A percentile compares a stretch with the other conserved stretches of the same genome.
Conservation (phyloP, 805 yeast species). For the Ogataea salicorniae region DNA sequence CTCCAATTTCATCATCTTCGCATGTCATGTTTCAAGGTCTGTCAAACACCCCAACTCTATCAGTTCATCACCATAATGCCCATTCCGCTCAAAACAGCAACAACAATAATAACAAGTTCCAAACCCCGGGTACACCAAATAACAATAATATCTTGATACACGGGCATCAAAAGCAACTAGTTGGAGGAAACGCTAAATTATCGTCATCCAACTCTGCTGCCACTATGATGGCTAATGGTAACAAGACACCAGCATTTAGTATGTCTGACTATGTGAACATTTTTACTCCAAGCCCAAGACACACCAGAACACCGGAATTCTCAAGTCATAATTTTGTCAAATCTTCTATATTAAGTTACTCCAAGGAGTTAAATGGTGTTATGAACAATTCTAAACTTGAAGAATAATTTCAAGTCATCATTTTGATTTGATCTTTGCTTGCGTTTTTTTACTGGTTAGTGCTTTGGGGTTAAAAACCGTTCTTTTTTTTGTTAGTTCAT, state of each 20-base stretch:
- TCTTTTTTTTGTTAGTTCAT: too few relatives aligned
- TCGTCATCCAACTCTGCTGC: constrained; percentile 4
- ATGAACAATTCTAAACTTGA: constrained; percentile 1
- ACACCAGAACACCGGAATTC: constrained; percentile 33
- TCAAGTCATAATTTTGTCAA: constrained; percentile 11
- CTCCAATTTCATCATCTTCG: constrained; percentile 9
- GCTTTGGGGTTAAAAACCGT: too few relatives aligned
- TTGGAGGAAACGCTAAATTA: constrained; percentile 2
- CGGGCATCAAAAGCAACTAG: constrained; percentile 8
- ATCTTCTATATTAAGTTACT: constrained; percentile 18
- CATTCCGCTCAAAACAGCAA: not conserved
- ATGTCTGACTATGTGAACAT: constrained; percentile 79
- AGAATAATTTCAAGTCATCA: not conserved
- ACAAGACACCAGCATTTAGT: constrained; percentile 64
- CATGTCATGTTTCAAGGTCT: not conserved
- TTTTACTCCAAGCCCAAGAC: constrained; percentile 66
- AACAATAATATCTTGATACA: constrained; percentile 6
- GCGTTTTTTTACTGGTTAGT: too few relatives aligned
- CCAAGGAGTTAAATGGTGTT: constrained; percentile 22
- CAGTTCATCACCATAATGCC: not conserved
- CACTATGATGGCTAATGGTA: constrained; percentile 15
- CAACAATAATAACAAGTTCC: constrained; percentile 3
- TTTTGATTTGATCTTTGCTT: too few relatives aligned
- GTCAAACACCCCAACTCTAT: constrained; percentile 4
- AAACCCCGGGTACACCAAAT: constrained; percentile 14